A percentile compares a stretch with the other conserved stretches of the same genome.
Evolutionary conservation across 75 land plant species (phyloP).

Genomic region (Cryptomeria japonica): DNA sequence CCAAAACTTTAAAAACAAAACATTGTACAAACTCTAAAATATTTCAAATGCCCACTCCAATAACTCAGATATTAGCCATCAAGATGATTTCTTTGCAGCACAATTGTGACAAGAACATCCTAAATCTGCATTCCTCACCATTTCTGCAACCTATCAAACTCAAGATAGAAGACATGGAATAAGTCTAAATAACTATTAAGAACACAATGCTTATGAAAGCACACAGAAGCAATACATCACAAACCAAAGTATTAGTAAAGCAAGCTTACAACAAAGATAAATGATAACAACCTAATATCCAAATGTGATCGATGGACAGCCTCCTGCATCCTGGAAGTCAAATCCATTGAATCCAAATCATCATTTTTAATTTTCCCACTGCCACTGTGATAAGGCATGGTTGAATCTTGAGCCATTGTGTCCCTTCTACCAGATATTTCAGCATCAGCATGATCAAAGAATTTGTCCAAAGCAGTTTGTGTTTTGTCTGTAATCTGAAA

Average conservation of each 20-base stretch:
- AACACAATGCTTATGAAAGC: background rate
- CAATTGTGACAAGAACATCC: background rate
- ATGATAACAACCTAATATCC: slow-evolving; percentile 63
- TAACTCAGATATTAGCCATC: background rate
- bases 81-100: background rate
- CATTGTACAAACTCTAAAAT: background rate
- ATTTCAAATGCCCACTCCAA: background rate
- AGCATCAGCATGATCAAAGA: slow-evolving; percentile 55
- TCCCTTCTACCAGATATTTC: slow-evolving; percentile 30
- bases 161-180: background rate
- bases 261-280: background rate
- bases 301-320: slow-evolving; percentile 86
- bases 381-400: slow-evolving; percentile 4
- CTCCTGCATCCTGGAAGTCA: slow-evolving; percentile 81
- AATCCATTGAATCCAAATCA: slow-evolving; percentile 52
- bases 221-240: background rate
- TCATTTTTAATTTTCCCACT: background rate
- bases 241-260: background rate
- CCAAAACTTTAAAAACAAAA: background rate
- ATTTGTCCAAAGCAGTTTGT: slow-evolving; percentile 46
- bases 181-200: background rate
- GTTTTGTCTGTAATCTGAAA: background rate
- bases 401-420: slow-evolving; percentile 16
- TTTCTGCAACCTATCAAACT: background rate
- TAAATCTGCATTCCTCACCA: background rate